A percentile compares a stretch with the other conserved stretches of the same genome.
Conservation (phyloP, 257 asterid species). For the Voacanga thouarsii region DNA sequence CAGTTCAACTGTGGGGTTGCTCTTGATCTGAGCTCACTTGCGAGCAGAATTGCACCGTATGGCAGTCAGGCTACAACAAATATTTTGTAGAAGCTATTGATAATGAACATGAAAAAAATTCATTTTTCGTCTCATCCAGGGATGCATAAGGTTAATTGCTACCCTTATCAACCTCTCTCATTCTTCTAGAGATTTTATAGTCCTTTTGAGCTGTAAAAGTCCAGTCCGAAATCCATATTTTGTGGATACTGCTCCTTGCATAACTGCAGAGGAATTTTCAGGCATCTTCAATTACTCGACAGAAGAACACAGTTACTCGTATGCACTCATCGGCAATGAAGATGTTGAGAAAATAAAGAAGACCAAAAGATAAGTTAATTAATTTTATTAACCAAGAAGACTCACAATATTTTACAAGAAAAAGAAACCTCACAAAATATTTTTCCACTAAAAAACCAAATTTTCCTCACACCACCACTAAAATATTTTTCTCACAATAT, state of each 20-base stretch:
- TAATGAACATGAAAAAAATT: background rate
- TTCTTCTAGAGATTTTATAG: no score
- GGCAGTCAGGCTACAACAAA: background rate
- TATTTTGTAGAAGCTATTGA: background rate
- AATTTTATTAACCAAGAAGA: no score
- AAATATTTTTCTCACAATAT: no score
- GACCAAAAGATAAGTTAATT: no score
- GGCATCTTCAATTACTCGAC: no score
- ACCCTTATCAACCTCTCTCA: background rate
- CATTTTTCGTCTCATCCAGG: conserved; percentile 3
- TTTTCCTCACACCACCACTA: no score
- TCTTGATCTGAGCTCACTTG: background rate
- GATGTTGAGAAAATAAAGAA: no score
- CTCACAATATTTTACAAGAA: no score
- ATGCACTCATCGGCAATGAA: conserved; percentile 8
- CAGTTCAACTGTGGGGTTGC: no score
- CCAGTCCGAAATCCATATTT: background rate
- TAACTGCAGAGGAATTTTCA: background rate
- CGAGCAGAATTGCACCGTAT: background rate
- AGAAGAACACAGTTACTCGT: background rate
- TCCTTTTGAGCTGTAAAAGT: background rate
- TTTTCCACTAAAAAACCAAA: no score
- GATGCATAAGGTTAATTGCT: background rate
- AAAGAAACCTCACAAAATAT: no score
- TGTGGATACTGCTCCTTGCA: background rate